Conservation (phyloP, 495 filamentous ascomycete genomes). For the Annulohypoxylon bovei region DNA sequence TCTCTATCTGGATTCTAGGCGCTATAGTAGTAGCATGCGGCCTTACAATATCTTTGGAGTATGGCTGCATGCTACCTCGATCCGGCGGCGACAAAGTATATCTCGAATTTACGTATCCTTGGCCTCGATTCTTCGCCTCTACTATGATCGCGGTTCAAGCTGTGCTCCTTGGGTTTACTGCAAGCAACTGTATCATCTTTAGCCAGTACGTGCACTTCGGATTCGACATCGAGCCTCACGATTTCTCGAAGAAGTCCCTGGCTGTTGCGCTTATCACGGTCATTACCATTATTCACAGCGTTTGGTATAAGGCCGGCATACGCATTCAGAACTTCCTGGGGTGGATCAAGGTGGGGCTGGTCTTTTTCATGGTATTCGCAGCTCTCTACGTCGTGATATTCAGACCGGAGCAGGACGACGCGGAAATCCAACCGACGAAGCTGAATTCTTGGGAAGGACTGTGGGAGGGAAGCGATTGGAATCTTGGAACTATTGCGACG, state of each 20-base stretch:
- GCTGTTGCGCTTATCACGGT: slow-evolving; percentile 69
- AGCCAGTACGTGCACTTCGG: slow-evolving; percentile 75
- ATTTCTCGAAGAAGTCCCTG: slow-evolving; percentile 65
- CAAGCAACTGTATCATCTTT: slow-evolving; percentile 76
- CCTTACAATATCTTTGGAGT: slow-evolving; percentile 70
- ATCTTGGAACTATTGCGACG: slow-evolving; percentile 65
- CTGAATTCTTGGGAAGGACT: slow-evolving; percentile 50
- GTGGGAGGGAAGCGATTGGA: slow-evolving; percentile 66
- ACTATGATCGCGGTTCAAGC: slow-evolving; percentile 73
- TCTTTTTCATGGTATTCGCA: slow-evolving; percentile 71
- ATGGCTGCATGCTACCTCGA: slow-evolving; percentile 76
- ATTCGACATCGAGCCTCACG: slow-evolving; percentile 59
- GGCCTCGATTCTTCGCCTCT: slow-evolving; percentile 74
- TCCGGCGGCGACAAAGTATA: slow-evolving; percentile 81
- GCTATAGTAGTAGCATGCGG: slow-evolving; percentile 69
- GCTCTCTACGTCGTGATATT: slow-evolving; percentile 64
- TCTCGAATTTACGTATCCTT: slow-evolving; percentile 77
- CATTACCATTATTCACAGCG: slow-evolving; percentile 70
- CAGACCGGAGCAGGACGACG: slow-evolving; percentile 39
- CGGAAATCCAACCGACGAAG: slow-evolving; percentile 6
- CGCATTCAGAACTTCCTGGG: slow-evolving; percentile 72
- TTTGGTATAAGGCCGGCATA: slow-evolving; percentile 70
- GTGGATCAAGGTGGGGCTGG: slow-evolving; percentile 70
- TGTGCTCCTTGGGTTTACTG: slow-evolving; percentile 75
- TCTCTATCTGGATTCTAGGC: slow-evolving; percentile 72